phyloP scores from a whole-genome alignment of 768 basidiomycete species.

The Suillus tomentosus region DNA sequence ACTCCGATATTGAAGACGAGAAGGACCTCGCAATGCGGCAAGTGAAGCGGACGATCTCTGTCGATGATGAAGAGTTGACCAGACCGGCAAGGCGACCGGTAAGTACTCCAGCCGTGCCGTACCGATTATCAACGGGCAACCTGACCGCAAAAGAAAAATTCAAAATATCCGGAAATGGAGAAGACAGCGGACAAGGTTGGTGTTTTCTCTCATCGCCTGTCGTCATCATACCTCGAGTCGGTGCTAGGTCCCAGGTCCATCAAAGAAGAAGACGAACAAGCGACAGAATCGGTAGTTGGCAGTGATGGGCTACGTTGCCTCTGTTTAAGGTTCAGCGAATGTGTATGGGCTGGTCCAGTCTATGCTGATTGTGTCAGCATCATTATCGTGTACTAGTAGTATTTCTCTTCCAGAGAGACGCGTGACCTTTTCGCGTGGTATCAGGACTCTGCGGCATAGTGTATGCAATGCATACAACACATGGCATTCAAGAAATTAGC shows the following conservation, averaged over 20 bases:
- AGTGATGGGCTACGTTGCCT: not conserved
- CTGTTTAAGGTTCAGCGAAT: not conserved
- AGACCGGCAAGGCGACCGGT: conserved; percentile 33
- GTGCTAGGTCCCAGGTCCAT: conserved; percentile 10
- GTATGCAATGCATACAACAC: not conserved
- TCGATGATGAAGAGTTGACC: conserved; percentile 19
- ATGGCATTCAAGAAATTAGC: conserved; percentile 4
- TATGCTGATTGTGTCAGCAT: not conserved
- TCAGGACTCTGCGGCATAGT: not conserved
- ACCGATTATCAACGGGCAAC: not conserved
- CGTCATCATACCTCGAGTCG: conserved; percentile 13
- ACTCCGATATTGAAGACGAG: conserved; percentile 31
- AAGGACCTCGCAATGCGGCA: conserved; percentile 23
- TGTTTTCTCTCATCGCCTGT: not conserved
- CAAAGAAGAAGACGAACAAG: conserved; percentile 26
- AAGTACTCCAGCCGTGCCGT: conserved; percentile 5
- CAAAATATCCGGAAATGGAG: conserved; percentile 21
- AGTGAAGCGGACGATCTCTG: conserved; percentile 23
- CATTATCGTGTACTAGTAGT: not conserved
- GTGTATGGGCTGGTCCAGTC: not conserved
- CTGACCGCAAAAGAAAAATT: conserved; percentile 23
- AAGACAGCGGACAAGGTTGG: conserved; percentile 26
- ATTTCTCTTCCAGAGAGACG: not conserved
- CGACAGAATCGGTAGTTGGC: conserved; percentile 21
- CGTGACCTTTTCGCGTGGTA: not conserved